Percentiles rank a stretch among this genome's conserved stretches.
phyloP scores from a whole-genome alignment of 2,329 filamentous ascomycete species.

The Cryphonectria nitschkei region DNA sequence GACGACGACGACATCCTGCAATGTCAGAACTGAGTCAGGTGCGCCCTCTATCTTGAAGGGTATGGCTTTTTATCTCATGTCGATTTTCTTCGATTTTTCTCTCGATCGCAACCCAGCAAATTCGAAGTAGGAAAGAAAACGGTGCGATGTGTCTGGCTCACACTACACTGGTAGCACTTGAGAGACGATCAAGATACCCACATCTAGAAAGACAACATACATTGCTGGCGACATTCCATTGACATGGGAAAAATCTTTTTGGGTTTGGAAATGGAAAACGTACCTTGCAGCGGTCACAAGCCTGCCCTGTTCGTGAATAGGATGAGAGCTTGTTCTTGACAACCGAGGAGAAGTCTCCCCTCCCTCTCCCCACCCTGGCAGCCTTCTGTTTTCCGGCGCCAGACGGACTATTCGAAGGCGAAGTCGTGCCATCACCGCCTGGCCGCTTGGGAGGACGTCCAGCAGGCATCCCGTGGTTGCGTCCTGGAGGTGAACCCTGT shows the following conservation, averaged over 20 bases:
- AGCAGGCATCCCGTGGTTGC: constrained; percentile 40
- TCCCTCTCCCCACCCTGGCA: constrained; percentile 51
- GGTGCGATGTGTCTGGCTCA: neutral
- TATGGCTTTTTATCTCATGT: neutral
- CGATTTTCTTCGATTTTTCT: neutral
- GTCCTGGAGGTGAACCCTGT: neutral
- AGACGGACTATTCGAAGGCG: constrained; percentile 35
- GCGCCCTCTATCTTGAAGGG: too few relatives aligned
- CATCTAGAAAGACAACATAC: neutral
- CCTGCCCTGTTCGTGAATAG: constrained; percentile 74
- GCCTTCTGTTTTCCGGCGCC: constrained; percentile 50
- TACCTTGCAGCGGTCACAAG: constrained; percentile 88
- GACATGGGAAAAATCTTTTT: neutral
- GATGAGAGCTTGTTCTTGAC: constrained; percentile 60
- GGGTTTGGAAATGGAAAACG: constrained; percentile 31
- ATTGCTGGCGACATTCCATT: neutral
- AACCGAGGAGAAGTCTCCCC: constrained; percentile 57
- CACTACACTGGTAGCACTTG: neutral
- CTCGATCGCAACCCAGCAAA: neutral
- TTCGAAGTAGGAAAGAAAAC: neutral
- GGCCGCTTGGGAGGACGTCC: constrained; percentile 50
- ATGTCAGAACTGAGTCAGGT: too few relatives aligned
- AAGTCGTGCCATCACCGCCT: constrained; percentile 45
- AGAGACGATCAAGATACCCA: neutral
- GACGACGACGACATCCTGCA: too few relatives aligned